Conservation (phyloP, 2,329 filamentous ascomycete species). For the Diaporthe australafricana region DNA sequence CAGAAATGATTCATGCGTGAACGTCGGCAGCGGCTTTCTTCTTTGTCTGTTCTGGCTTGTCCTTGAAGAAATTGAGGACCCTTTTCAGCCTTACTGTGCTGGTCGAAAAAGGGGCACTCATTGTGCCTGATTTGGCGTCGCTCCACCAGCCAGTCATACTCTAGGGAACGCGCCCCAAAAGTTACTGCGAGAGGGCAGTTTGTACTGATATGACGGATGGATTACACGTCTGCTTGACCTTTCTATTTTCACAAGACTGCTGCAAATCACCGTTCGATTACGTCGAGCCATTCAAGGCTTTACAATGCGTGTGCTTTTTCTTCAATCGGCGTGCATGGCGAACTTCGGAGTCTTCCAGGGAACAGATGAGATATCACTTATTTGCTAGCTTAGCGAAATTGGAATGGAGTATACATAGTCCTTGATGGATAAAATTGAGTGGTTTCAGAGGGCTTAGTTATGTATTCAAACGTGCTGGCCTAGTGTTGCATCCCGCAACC, state of each 20-base stretch:
- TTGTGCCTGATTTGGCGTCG: neutral
- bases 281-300: neutral
- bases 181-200: neutral
- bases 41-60: neutral
- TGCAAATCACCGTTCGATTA: neutral
- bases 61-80: neutral
- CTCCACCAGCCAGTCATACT: neutral
- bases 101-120: neutral
- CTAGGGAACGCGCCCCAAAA: neutral
- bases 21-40: neutral
- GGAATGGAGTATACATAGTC: neutral
- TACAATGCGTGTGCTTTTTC: neutral
- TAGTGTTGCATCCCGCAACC: too few relatives aligned
- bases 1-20: conserved; percentile 44
- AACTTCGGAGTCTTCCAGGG: conserved; percentile 2
- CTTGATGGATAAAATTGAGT: neutral
- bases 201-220: conserved; percentile 11
- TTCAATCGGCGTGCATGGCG: conserved; percentile 8
- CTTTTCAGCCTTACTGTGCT: too few relatives aligned
- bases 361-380: conserved; percentile 17
- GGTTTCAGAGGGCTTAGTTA: neutral
- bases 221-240: neutral
- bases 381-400: conserved; percentile 12
- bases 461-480: neutral
- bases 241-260: neutral